Conservation (phyloP, 2,329 filamentous ascomycete genomes). For the Ampelomyces quisqualis region DNA sequence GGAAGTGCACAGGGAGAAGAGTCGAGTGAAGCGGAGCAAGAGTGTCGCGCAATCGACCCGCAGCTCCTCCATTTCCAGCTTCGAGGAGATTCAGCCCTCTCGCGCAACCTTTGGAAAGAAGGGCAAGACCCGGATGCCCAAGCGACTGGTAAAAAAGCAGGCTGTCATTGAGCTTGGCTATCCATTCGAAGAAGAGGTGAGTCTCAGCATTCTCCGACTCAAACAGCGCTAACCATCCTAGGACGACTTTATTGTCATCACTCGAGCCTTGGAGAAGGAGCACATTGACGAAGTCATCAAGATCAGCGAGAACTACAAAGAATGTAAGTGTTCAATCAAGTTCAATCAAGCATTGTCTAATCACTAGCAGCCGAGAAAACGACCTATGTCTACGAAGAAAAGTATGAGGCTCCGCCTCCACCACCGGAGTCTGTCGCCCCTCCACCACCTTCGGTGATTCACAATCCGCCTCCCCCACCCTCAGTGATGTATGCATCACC, state of each 20-base stretch:
- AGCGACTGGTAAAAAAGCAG: slow-evolving; percentile 73
- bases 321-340: slow-evolving; percentile 38
- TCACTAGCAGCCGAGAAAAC: slow-evolving; percentile 30
- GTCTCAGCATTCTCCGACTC: slow-evolving; percentile 20
- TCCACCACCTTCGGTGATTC: slow-evolving; percentile 14
- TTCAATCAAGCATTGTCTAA: slow-evolving; percentile 1
- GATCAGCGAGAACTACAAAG: slow-evolving; percentile 72
- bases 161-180: slow-evolving; percentile 84
- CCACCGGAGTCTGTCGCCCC: slow-evolving; percentile 11
- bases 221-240: slow-evolving; percentile 45
- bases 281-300: slow-evolving; percentile 89
- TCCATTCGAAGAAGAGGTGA: slow-evolving; percentile 81
- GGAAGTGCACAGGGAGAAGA: slow-evolving; percentile 51
- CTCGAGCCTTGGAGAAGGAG: slow-evolving; percentile 80
- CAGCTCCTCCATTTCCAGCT: slow-evolving; percentile 47
- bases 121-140: slow-evolving; percentile 87
- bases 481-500: slow-evolving; percentile 16
- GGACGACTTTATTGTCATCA: slow-evolving; percentile 79
- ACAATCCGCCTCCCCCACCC: slow-evolving; percentile 28
- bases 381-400: slow-evolving; percentile 41
- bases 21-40: slow-evolving; percentile 33
- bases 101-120: slow-evolving; percentile 53
- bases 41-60: slow-evolving; percentile 34
- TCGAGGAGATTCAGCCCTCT: slow-evolving; percentile 42
- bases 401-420: slow-evolving; percentile 14